These are phyloP conservation scores for Grifola frondosa DNA, from an alignment of 1,284 basidiomycete genomes.

Conservation along the genomic window DNA sequence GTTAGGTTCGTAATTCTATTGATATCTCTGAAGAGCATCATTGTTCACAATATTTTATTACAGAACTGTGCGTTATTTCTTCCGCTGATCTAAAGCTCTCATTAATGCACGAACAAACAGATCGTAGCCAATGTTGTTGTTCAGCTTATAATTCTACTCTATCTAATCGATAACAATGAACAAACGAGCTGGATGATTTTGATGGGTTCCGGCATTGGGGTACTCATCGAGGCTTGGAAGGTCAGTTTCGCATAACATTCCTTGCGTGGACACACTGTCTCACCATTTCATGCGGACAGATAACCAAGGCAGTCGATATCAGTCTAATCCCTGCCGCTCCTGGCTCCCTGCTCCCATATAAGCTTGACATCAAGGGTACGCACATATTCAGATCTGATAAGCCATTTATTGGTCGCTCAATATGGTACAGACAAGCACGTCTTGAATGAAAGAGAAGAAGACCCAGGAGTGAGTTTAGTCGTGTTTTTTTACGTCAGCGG, in stretches of 20 bases:
- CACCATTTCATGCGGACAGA: constrained; percentile 39
- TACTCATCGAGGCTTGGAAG: constrained; percentile 97
- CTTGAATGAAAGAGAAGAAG: constrained; percentile 91
- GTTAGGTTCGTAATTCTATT: constrained; percentile 52
- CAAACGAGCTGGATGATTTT: constrained; percentile 98
- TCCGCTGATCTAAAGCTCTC: too few relatives aligned
- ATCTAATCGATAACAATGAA: constrained; percentile 92
- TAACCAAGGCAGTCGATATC: constrained; percentile 88
- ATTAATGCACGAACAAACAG: constrained; percentile 32
- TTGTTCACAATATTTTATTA: constrained; percentile 14
- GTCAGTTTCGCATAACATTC: constrained; percentile 48
- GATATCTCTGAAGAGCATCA: constrained; percentile 9
- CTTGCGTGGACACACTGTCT: neutral
- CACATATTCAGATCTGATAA: neutral
- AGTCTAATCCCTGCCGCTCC: constrained; percentile 56
- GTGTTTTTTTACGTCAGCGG: too few relatives aligned
- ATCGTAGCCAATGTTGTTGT: constrained; percentile 94
- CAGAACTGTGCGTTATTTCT: constrained; percentile 39
- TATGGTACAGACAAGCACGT: constrained; percentile 79
- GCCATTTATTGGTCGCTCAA: constrained; percentile 1
- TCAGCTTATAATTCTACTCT: constrained; percentile 86
- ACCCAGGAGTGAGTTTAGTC: constrained; percentile 82
- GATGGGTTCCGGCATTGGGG: constrained; percentile 83
- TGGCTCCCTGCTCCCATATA: constrained; percentile 76
- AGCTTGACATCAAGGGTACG: constrained; percentile 75